Evolutionary conservation across 2,329 filamentous ascomycete genomes (phyloP), one percentile per base, ranked within the genome.

Genomic region (Sordariomycetes sp.): DNA sequence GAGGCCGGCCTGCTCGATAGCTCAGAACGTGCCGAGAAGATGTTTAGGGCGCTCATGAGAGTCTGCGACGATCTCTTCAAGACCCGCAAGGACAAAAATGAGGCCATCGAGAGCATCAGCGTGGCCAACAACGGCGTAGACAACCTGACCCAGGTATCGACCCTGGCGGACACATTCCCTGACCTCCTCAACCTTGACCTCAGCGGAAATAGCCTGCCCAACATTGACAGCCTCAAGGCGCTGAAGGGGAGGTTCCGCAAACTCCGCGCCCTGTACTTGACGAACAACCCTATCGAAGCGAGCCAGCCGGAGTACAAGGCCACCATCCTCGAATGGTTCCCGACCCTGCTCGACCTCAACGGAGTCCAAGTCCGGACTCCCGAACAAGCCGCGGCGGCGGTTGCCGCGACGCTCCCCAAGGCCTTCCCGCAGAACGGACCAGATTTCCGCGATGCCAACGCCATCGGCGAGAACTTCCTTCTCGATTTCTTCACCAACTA

Each of bases 31-130:
- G 84, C 87, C 52, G 81, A 87, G 61, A 99, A 96, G 69, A 88
- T 96, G 61, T 96, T 97, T 72, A 89, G 88, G 56, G 92, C 89
- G 1, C 77, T 97, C 60, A 95, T 97, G 88, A 84, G 82, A 59
- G 84, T 96, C 53, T 90, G 89, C 67, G 85, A 95, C 56, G 75
- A 82, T 60, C 79, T 86, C 20, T 95, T 96, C 73, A 84, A 86
- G 62, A 85, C 80, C 2, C 67, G 79, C 13, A 76, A 85, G 60
- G 84, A 86, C 54, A 91, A 91, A 68, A 80, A 84, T 54, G 85
- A 90, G 53, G 86, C 86, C 4, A 86, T 99, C 54, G 76, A 86
- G 61, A 92, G 89, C 65, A 85, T 97, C 64, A 89, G 86, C 42
- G 79, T 99, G 13, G 84, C 87, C 20, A 82, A 83, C 67, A 97